Conservation (phyloP, 306 rosid species). For the Adenanthera pavonina region DNA sequence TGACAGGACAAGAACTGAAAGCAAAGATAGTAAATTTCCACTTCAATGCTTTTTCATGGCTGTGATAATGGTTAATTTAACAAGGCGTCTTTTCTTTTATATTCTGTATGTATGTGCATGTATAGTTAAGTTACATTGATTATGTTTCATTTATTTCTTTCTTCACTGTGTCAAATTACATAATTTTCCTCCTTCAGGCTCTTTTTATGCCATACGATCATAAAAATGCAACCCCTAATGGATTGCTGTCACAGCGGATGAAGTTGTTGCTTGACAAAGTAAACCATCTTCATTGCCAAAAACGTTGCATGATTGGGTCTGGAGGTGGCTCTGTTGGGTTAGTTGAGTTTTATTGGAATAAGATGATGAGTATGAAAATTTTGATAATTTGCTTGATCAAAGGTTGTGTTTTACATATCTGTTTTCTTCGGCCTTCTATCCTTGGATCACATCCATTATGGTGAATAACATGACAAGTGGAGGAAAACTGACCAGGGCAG, state of each 20-base stretch:
- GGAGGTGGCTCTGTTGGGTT: constrained; percentile 99
- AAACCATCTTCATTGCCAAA: constrained; percentile 75
- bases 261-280: constrained; percentile 82
- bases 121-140: not conserved
- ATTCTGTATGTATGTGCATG: not conserved
- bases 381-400: not conserved
- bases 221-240: constrained; percentile 86
- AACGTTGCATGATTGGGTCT: constrained; percentile 87
- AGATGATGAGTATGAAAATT: constrained; percentile 22
- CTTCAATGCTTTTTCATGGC: not conserved
- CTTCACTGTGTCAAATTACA: constrained; percentile 15
- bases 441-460: constrained; percentile 24
- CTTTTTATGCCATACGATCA: constrained; percentile 99
- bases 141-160: not conserved
- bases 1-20: constrained; percentile 4
- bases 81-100: not conserved
- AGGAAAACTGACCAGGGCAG: constrained; percentile 12
- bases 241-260: constrained; percentile 71
- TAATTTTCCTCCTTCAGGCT: constrained; percentile 61
- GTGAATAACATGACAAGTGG: constrained; percentile 19
- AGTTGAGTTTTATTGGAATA: constrained; percentile 47
- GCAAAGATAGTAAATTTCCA: not conserved
- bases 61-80: not conserved
- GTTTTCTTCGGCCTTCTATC: constrained; percentile 27
- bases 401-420: constrained; percentile 25